These are phyloP conservation scores for Daedalea quercina DNA, from an alignment of 768 basidiomycete species.

Conservation along the genomic window DNA sequence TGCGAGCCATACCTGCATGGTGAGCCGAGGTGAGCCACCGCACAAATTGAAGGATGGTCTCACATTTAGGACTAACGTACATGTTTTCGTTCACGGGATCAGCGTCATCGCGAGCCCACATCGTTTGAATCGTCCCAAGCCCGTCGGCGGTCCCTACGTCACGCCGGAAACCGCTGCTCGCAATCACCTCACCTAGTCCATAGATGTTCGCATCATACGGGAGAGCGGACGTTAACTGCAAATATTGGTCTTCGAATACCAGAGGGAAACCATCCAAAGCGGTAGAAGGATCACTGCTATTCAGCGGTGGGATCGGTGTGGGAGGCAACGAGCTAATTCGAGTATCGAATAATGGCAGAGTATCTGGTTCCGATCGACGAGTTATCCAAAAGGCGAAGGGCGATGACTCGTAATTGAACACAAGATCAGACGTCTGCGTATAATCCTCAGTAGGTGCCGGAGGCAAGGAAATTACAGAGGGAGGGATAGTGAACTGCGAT, in stretches of 20 bases:
- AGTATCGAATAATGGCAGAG: slow-evolving; percentile 63
- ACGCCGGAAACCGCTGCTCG: slow-evolving; percentile 62
- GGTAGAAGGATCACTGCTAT: slow-evolving; percentile 42
- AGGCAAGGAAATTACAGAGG: slow-evolving; percentile 40
- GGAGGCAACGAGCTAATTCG: slow-evolving; percentile 53
- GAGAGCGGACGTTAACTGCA: slow-evolving; percentile 66
- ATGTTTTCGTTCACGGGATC: slow-evolving; percentile 65
- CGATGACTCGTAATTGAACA: slow-evolving; percentile 56
- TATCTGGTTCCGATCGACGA: slow-evolving; percentile 49
- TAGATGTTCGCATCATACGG: slow-evolving; percentile 68
- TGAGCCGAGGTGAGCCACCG: neutral
- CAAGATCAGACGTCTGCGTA: slow-evolving; percentile 46
- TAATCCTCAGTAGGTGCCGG: slow-evolving; percentile 27
- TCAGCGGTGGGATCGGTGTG: slow-evolving; percentile 53
- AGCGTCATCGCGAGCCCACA: slow-evolving; percentile 57
- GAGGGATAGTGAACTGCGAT: slow-evolving; percentile 61
- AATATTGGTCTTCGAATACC: slow-evolving; percentile 76
- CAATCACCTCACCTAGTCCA: slow-evolving; percentile 68
- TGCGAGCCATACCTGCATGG: slow-evolving; percentile 59
- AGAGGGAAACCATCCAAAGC: slow-evolving; percentile 59
- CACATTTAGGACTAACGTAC: slow-evolving; percentile 33
- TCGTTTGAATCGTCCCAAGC: slow-evolving; percentile 53
- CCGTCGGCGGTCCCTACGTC: slow-evolving; percentile 45
- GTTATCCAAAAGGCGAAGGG: slow-evolving; percentile 84
- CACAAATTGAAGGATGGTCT: neutral